Evolutionary conservation across 257 asterid genomes (phyloP).

Genomic region (Plantago ovata): DNA sequence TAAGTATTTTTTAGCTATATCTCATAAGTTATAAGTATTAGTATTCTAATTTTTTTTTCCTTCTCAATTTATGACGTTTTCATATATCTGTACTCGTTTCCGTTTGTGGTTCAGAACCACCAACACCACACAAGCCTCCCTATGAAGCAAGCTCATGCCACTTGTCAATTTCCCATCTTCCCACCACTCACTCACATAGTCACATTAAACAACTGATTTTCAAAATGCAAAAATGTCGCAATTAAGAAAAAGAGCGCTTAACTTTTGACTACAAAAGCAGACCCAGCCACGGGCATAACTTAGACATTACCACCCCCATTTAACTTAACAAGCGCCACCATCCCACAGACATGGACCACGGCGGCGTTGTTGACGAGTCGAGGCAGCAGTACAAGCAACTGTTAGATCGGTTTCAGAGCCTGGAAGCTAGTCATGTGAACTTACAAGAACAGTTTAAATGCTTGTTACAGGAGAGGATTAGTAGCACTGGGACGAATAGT

Average conservation of each 20-base stretch:
- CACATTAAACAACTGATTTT: neutral
- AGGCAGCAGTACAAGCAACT: conserved; percentile 21
- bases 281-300: conserved; percentile 1
- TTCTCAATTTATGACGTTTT: no score
- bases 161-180: conserved; percentile 23
- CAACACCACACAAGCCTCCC: neutral
- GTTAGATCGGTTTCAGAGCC: conserved; percentile 38
- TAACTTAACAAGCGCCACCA: conserved; percentile 17
- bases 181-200: conserved; percentile 12
- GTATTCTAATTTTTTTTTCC: no score
- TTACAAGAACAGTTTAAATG: conserved; percentile 43
- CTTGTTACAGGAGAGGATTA: conserved; percentile 33
- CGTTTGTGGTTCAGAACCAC: neutral
- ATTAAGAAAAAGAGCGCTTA: conserved; percentile 20
- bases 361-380: conserved; percentile 28
- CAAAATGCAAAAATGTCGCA: neutral
- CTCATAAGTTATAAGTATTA: no score
- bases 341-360: conserved; percentile 43
- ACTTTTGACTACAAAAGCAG: conserved; percentile 6
- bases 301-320: conserved; percentile 17
- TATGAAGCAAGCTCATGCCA: conserved; percentile 24
- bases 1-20: no score
- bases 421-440: conserved; percentile 51
- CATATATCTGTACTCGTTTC: no score
- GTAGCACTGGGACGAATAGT: neutral